phyloP scores from a whole-genome alignment of 1,284 basidiomycete genomes.

The Rhizoctonia solani region DNA sequence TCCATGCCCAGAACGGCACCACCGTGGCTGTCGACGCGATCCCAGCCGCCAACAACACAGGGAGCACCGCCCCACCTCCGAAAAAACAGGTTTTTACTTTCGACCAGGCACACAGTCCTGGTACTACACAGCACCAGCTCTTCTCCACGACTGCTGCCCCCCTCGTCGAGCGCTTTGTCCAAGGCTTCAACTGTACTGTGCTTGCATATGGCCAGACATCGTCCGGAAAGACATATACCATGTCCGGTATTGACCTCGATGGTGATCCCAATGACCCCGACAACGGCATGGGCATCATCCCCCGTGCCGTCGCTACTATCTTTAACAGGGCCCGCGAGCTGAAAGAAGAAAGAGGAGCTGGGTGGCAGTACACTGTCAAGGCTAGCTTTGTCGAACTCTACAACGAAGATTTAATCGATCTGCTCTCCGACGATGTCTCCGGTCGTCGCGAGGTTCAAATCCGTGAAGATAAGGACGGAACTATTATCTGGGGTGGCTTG shows the following conservation, averaged over 20 bases:
- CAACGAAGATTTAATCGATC: slow-evolving; percentile 95
- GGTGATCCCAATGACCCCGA: slow-evolving; percentile 73
- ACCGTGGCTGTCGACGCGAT: slow-evolving; percentile 76
- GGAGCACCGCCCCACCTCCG: slow-evolving; percentile 45
- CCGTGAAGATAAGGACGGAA: slow-evolving; percentile 93
- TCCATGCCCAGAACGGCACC: slow-evolving; percentile 71
- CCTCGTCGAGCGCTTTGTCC: slow-evolving; percentile 87
- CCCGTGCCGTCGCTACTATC: slow-evolving; percentile 90
- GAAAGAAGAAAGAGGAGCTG: slow-evolving; percentile 71
- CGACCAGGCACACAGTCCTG: slow-evolving; percentile 88
- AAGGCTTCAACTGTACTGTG: slow-evolving; percentile 97
- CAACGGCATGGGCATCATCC: slow-evolving; percentile 91
- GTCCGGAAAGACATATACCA: slow-evolving; percentile 96
- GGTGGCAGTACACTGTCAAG: slow-evolving; percentile 76
- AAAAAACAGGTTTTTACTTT: slow-evolving; percentile 91
- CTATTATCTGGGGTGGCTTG: slow-evolving; percentile 96
- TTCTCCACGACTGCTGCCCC: slow-evolving; percentile 84
- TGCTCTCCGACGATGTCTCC: slow-evolving; percentile 70
- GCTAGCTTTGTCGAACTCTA: slow-evolving; percentile 96
- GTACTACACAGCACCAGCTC: slow-evolving; percentile 81
- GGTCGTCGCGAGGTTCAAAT: slow-evolving; percentile 88
- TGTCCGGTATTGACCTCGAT: slow-evolving; percentile 89
- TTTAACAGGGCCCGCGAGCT: slow-evolving; percentile 78
- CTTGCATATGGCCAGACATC: slow-evolving; percentile 98
- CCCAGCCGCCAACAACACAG: slow-evolving; percentile 47